A percentile compares a stretch with the other conserved stretches of the same genome.
phyloP scores from a whole-genome alignment of 1,284 basidiomycete species.

The Schizophyllum commune region DNA sequence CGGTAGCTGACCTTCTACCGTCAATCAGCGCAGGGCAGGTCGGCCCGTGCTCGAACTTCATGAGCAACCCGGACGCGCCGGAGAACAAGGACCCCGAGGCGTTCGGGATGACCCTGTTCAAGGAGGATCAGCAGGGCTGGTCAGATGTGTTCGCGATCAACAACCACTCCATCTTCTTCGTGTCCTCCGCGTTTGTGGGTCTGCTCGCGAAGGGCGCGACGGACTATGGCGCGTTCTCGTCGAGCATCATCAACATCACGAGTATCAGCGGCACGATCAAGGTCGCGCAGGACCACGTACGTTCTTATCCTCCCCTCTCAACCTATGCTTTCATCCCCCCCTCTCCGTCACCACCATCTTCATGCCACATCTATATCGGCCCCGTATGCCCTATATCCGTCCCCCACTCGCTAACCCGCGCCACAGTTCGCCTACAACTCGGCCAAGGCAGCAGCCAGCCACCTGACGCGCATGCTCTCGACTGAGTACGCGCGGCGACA shows the following conservation, averaged over 20 bases:
- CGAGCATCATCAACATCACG: slow-evolving; percentile 68
- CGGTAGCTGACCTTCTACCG: neutral
- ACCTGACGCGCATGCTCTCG: slow-evolving; percentile 66
- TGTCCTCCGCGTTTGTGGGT: slow-evolving; percentile 68
- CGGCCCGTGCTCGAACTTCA: slow-evolving; percentile 54
- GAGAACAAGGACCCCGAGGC: slow-evolving; percentile 55
- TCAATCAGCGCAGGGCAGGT: slow-evolving; percentile 57
- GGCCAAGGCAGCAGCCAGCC: slow-evolving; percentile 67
- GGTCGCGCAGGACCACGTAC: slow-evolving; percentile 65
- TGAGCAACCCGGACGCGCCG: slow-evolving; percentile 46
- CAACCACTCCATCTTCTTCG: slow-evolving; percentile 66
- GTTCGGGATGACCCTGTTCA: slow-evolving; percentile 57
- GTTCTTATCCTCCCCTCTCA: slow-evolving; percentile 15
- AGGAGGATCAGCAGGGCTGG: slow-evolving; percentile 64
- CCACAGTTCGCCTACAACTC: slow-evolving; percentile 76
- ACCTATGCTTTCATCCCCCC: neutral
- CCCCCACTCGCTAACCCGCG: neutral
- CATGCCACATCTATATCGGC: too few species aligned
- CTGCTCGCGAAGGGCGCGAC: slow-evolving; percentile 64
- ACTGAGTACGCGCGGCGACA: slow-evolving; percentile 66
- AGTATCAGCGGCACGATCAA: slow-evolving; percentile 67
- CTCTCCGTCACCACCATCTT: neutral
- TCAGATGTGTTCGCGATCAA: slow-evolving; percentile 53
- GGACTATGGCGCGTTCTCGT: slow-evolving; percentile 44
- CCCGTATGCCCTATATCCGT: neutral